Evolutionary conservation across 2,329 filamentous ascomycete genomes (phyloP), one percentile per base, ranked within the genome.

Genomic region (Blastomyces parvus): DNA sequence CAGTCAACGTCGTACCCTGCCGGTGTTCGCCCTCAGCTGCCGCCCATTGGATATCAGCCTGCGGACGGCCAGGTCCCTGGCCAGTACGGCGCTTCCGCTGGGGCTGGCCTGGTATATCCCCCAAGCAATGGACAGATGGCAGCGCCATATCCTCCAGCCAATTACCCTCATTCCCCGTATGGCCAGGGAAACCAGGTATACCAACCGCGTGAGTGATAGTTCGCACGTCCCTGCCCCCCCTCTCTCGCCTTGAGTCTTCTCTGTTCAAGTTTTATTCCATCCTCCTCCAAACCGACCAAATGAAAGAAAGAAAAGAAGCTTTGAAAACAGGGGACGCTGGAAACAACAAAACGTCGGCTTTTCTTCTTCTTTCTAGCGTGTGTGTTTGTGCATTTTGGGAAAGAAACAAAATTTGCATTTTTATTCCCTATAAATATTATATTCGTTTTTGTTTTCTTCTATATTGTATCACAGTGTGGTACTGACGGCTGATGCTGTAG

Each of bases 21-120:
- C 67, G 77, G 74, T 66, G 81, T 83, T 57, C 81, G 84, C 53
- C 82, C 86, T 63, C 88, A 90, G 70, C 79, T 91, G 38, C 89
- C 89, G 56, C 88, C 89, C 1, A 90, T 91, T 70, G 87, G 86
- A 14, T 92, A 91, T 70, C 84, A 88, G 70, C 80, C 84, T 57
- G 78, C 79, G 38, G 79, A 82, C 58, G 78, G 79, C 62, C 80
- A 83, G 68, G 79, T 82, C 27, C 79, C 81, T 73, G 80, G 75
- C 64, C 86, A 88, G 69, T 91, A 91, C 70, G 83, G 86, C 50
- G 81, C 84, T n/a, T 63, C 67, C 36, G 84, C 86, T 19, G 74
- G 74, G 60, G 73, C 73, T 61, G 77, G 76, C 27, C 78, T 80
- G 70, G 78, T 80, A 63, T 81, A 81, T 66, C 74, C 74, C 44